phyloP scores from a whole-genome alignment of 2,329 filamentous ascomycete species.

The Pyrenophora seminiperda region DNA sequence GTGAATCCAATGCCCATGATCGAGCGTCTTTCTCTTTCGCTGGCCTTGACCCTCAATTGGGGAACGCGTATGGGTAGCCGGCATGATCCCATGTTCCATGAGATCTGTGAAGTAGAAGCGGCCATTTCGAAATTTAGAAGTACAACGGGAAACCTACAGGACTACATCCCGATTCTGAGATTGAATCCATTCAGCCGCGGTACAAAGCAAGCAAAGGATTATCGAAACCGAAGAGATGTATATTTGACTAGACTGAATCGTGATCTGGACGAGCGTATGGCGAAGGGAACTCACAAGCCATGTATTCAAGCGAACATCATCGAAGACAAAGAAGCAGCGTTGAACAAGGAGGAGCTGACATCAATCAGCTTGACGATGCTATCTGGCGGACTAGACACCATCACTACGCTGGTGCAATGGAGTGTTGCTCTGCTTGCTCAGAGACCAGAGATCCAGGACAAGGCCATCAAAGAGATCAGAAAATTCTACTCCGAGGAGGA shows the following conservation, averaged over 20 bases:
- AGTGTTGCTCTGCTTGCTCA: conserved; percentile 65
- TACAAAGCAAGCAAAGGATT: conserved; percentile 63
- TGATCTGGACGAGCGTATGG: conserved; percentile 65
- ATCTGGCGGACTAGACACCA: conserved; percentile 68
- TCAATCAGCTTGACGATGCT: conserved; percentile 72
- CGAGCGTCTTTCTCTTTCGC: conserved; percentile 65
- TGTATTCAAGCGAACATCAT: conserved; percentile 73
- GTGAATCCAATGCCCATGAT: conserved; percentile 72
- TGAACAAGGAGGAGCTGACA: conserved; percentile 66
- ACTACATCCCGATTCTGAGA: conserved; percentile 64
- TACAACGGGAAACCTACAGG: conserved; percentile 66
- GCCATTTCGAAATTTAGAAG: conserved; percentile 64
- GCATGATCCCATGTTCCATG: conserved; percentile 64
- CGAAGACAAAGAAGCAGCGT: conserved; percentile 64
- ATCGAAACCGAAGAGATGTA: conserved; percentile 64
- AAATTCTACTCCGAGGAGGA: conserved; percentile 58
- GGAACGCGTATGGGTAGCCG: conserved; percentile 65
- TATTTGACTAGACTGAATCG: conserved; percentile 64
- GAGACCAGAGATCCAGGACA: conserved; percentile 66
- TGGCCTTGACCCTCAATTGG: conserved; percentile 70
- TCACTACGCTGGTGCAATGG: conserved; percentile 70
- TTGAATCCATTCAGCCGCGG: conserved; percentile 67
- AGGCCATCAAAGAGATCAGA: conserved; percentile 62
- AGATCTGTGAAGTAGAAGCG: conserved; percentile 68
- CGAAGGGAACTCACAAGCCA: conserved; percentile 63